Conservation (phyloP, 2,329 filamentous ascomycete genomes). For the Akanthomyces uredinophilus region DNA sequence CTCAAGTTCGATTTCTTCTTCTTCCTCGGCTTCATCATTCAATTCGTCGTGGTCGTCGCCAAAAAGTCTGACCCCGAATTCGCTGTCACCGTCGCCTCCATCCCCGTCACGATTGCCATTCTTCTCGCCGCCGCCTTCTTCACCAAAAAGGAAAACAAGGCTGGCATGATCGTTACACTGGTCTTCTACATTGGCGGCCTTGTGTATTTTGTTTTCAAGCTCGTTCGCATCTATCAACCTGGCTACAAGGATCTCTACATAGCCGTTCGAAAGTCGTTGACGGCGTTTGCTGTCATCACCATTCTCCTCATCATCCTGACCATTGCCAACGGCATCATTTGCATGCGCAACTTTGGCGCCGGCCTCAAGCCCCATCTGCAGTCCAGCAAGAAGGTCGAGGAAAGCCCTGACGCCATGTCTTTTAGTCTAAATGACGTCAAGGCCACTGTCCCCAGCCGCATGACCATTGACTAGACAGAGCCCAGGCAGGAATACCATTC, state of each 20-base stretch:
- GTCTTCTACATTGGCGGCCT: constrained; percentile 83
- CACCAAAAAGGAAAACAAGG: constrained; percentile 74
- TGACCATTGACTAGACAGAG: constrained; percentile 56
- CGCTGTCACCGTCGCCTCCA: constrained; percentile 78
- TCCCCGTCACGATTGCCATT: constrained; percentile 86
- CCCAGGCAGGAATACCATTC: background rate
- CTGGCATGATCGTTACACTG: constrained; percentile 74
- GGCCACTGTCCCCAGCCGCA: constrained; percentile 47
- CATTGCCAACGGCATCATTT: constrained; percentile 79
- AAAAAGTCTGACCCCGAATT: constrained; percentile 67
- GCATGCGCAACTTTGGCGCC: constrained; percentile 84
- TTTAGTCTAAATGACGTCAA: constrained; percentile 55
- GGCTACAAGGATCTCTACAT: constrained; percentile 57
- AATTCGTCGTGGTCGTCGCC: constrained; percentile 90
- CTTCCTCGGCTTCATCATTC: constrained; percentile 96
- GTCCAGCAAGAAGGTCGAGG: constrained; percentile 40
- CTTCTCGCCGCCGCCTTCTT: constrained; percentile 80
- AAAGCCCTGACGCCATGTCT: constrained; percentile 53
- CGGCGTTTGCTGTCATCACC: constrained; percentile 90
- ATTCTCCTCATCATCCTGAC: constrained; percentile 84
- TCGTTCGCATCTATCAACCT: constrained; percentile 86
- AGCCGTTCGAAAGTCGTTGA: constrained; percentile 78
- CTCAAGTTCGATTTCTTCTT: constrained; percentile 99
- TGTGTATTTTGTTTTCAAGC: constrained; percentile 96
- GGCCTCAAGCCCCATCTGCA: constrained; percentile 84